Evolutionary conservation across 345 rosid genomes (phyloP).

Genomic region (Camelina sativa): DNA sequence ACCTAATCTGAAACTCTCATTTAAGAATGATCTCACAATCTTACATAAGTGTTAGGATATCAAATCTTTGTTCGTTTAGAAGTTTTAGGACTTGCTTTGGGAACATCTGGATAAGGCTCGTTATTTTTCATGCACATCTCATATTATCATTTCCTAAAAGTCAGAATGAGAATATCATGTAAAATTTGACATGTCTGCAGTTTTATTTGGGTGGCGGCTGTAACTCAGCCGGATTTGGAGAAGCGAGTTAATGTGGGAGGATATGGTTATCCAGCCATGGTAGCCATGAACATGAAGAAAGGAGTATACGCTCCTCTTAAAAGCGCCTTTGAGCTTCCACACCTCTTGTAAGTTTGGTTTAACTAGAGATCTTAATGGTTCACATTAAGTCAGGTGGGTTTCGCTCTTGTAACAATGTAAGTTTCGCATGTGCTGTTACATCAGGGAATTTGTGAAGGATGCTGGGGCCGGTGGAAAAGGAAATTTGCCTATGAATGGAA

Average conservation of each 20-base stretch:
- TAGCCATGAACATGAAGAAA: slow-evolving; percentile 92
- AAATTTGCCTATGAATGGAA: slow-evolving; percentile 69
- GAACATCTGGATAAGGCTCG: background rate
- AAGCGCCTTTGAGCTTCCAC: slow-evolving; percentile 92
- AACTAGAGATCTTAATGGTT: slow-evolving; percentile 2
- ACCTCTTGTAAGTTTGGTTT: slow-evolving; percentile 62
- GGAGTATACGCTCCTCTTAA: slow-evolving; percentile 93
- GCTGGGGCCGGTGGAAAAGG: slow-evolving; percentile 97
- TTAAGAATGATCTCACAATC: background rate
- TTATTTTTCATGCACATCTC: background rate
- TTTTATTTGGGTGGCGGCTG: slow-evolving; percentile 91
- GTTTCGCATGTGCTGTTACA: slow-evolving; percentile 30
- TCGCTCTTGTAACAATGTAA: background rate
- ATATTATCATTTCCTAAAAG: background rate
- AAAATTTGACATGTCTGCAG: slow-evolving; percentile 48
- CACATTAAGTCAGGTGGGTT: slow-evolving; percentile 5
- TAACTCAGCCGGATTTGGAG: slow-evolving; percentile 91
- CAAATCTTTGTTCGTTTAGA: background rate
- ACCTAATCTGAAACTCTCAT: background rate
- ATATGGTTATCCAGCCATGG: slow-evolving; percentile 96
- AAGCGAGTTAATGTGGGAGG: slow-evolving; percentile 86
- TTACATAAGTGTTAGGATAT: background rate
- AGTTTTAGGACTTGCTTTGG: slow-evolving; percentile 12
- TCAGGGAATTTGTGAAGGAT: slow-evolving; percentile 92
- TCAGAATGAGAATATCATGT: slow-evolving; percentile 14